Conservation (phyloP, 2,329 filamentous ascomycete genomes). For the Rutstroemia sp. region DNA sequence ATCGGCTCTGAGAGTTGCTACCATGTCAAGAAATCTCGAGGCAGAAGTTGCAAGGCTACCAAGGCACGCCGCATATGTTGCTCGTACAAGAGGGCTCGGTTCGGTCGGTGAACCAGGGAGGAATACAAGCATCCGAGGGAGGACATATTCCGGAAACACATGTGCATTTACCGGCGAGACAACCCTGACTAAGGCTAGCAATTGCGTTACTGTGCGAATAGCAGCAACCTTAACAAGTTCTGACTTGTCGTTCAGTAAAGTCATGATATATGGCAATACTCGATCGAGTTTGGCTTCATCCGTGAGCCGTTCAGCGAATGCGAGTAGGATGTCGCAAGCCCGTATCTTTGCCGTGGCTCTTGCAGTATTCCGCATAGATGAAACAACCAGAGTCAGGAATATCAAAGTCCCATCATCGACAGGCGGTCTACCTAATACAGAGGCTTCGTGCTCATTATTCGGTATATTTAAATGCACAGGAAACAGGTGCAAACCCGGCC, state of each 20-base stretch:
- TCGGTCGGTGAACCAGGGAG: conserved; percentile 44
- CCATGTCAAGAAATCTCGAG: conserved; percentile 79
- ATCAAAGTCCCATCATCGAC: conserved; percentile 87
- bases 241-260: conserved; percentile 71
- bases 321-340: conserved; percentile 84
- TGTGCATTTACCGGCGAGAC: conserved; percentile 72
- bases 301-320: conserved; percentile 83
- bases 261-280: conserved; percentile 83
- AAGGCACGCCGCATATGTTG: conserved; percentile 88
- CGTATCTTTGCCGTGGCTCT: conserved; percentile 80
- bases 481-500: conserved; percentile 56
- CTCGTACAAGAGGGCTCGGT: conserved; percentile 66
- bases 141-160: conserved; percentile 60
- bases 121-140: conserved; percentile 56
- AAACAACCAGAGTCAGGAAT: conserved; percentile 81
- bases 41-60: conserved; percentile 84
- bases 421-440: conserved; percentile 50
- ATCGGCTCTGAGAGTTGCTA: conserved; percentile 78
- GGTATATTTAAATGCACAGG: conserved; percentile 82
- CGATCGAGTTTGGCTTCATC: conserved; percentile 95
- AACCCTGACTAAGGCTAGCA: conserved; percentile 80
- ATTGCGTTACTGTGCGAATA: conserved; percentile 78
- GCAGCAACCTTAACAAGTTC: conserved; percentile 82
- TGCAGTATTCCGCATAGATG: conserved; percentile 82
- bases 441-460: conserved; percentile 68